A percentile compares a stretch with the other conserved stretches of the same genome.
Conservation (phyloP, 2,329 filamentous ascomycete species). For the Rhinocladiella similis region DNA sequence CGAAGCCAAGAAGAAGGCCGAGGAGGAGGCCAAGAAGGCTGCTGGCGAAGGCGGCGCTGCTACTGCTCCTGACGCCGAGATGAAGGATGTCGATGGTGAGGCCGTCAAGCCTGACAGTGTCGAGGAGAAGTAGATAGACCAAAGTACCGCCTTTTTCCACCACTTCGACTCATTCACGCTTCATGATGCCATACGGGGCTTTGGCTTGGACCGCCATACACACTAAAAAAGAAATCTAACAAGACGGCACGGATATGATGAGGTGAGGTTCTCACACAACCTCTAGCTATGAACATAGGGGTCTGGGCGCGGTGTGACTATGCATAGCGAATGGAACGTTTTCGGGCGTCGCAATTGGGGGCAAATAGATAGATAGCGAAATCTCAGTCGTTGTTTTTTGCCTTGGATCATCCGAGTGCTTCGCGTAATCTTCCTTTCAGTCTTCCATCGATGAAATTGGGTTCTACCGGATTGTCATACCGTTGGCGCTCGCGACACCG, state of each 20-base stretch:
- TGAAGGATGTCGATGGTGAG: slow-evolving; percentile 59
- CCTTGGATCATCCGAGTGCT: too few species aligned
- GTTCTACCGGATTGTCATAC: too few species aligned
- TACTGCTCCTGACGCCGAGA: slow-evolving; percentile 51
- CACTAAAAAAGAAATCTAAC: background rate
- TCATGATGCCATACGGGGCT: too few species aligned
- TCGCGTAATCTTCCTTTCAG: too few species aligned
- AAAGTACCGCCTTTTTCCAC: background rate
- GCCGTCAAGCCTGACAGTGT: slow-evolving; percentile 36
- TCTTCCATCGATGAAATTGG: too few species aligned
- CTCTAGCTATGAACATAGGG: background rate
- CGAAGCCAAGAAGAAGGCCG: slow-evolving; percentile 76
- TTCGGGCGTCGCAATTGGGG: background rate
- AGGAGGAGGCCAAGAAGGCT: slow-evolving; percentile 63
- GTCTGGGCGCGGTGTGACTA: background rate
- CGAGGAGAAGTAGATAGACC: slow-evolving; percentile 32
- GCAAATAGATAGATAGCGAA: background rate
- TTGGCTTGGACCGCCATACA: too few species aligned
- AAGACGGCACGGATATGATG: background rate
- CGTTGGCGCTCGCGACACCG: too few species aligned
- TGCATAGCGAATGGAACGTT: slow-evolving; percentile 10
- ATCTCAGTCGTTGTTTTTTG: background rate
- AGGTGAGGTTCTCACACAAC: background rate
- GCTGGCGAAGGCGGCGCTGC: slow-evolving; percentile 43
- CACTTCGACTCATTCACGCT: too few species aligned